Evolutionary conservation across 2,329 filamentous ascomycete species (phyloP), one percentile per base, ranked within the genome.

Genomic region (Paecilomyces sp.): DNA sequence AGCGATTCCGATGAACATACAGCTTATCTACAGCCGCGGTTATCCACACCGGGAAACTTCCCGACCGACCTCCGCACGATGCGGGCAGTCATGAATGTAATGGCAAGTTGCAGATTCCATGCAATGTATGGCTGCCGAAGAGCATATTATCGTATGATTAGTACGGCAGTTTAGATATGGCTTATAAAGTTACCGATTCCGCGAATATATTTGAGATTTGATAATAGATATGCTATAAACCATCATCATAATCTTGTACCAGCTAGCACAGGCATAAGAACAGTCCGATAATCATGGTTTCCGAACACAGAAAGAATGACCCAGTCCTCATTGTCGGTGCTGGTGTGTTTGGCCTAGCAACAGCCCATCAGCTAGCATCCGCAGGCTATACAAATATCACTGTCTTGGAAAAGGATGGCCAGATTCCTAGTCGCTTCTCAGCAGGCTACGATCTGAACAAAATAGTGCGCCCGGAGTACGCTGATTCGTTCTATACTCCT

Each of bases 391-490:
- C 66, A 0, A 70, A 80, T 58, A 75, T 83, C 55, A 79, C 79
- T 3, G 76, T 83, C 7, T 74, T 80, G 13, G 81, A 84, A 57
- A 69, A 70, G 57, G 75, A 75, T 47, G 67, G 71, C 9, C 70
- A 73, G 9, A 77, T 47, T 18, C 36, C 36, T n/a, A 47, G 36
- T 47, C 36, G 36, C 36, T 47, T 47, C 65, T 85, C 84, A 0
- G 85, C 83, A 0, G 83, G 79, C 22, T 83, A 84, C 60, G 83
- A 87, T 62, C 67, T 86, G 28, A 87, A 86, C 68, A 87, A 87
- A 69, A 86, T 86, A 58, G 75, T 86, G 36, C 77, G 83, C 1
- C 82, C 80, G 3, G 83, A 86, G 63, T 86, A 86, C 60, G 81
- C 83, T 61, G 82, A 85, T 60, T 73, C 76, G 0, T 84, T 83